These are phyloP conservation scores for Anthoceros angustus DNA, from an alignment of 225 moss, liverwort and hornwort species.

Conservation along the genomic window DNA sequence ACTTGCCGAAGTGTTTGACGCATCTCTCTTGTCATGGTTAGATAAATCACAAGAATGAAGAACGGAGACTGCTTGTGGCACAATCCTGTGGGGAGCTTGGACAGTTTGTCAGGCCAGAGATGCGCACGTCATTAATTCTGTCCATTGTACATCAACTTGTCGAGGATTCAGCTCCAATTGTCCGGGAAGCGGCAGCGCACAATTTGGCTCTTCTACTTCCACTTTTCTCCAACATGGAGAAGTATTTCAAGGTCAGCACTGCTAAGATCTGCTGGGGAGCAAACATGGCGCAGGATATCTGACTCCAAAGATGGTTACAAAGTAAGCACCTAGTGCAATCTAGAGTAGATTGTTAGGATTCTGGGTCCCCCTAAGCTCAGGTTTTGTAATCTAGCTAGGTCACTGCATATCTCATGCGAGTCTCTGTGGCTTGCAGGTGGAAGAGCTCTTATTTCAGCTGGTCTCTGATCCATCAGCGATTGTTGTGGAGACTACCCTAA, in stretches of 20 bases:
- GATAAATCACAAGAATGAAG: constrained; percentile 97
- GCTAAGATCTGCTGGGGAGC: constrained; percentile 33
- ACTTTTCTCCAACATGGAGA: constrained; percentile 82
- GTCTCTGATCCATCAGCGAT: constrained; percentile 72
- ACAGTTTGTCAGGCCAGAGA: constrained; percentile 74
- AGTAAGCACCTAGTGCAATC: constrained; percentile 53
- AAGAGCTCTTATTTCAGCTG: constrained; percentile 74
- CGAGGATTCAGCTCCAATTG: constrained; percentile 62
- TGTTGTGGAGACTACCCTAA: constrained; percentile 64
- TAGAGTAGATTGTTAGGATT: constrained; percentile 8
- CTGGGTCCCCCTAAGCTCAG: not conserved
- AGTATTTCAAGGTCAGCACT: constrained; percentile 98
- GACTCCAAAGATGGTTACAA: constrained; percentile 62
- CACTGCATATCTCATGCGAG: constrained; percentile 7
- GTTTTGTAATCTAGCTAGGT: constrained; percentile 6
- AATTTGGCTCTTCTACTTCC: constrained; percentile 76
- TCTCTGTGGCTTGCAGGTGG: constrained; percentile 36
- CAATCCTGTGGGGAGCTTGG: constrained; percentile 97
- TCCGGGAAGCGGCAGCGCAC: constrained; percentile 89
- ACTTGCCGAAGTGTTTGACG: not conserved
- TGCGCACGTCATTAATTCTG: constrained; percentile 82
- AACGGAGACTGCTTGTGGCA: constrained; percentile 81
- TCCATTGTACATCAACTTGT: constrained; percentile 86
- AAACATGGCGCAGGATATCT: constrained; percentile 80
- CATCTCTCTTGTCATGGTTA: constrained; percentile 9